Evolutionary conservation across 768 basidiomycete genomes (phyloP), one percentile per base, ranked within the genome.

Genomic region (Crassisporium funariophilum): DNA sequence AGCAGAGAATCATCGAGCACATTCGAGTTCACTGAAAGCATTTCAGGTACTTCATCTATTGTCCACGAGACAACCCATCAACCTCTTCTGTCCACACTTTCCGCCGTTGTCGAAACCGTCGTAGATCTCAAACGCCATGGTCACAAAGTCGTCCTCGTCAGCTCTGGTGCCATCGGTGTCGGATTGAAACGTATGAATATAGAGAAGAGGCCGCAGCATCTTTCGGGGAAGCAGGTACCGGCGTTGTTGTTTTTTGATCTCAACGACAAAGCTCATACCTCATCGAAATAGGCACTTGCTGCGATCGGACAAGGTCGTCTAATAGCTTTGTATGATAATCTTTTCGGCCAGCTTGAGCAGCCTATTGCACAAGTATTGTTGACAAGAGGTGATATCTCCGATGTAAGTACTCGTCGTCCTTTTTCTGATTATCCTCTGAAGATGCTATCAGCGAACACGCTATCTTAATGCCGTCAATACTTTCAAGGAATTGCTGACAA

Each of bases 401-500:
- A 98, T 70, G 95, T 98, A 31, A 74, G 69, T 13, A 23, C 46
- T 4, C 16, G 21, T 20, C n/a, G 9, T 19, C 45, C 6, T 36
- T 4, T 42, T 11, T 8, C 25, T 17, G 15, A 23, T 29, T 29
- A 36, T 55, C 5, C 27, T 20, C 41, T 8, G 31, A 7, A 16
- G 16, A 48, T 39, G 49, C 51, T 27, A 38, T 13, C 60, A 98
- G 95, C 78, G 95, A 31, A 95, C 94, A 9, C 79, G 97, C 52
- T 99, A 98, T 63, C 69, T 98, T 46, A 99, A 99, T 63, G 97
- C 95, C 0, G 91, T 93, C 46, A 98, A 97, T 58, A 98, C 97
- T 0, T 80, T 99, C 65, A 86, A 86, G 25, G 93, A 98, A 58
- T 75, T 99, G 9, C 70, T 99, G 20, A 82, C 81, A 3, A 89